Evolutionary conservation across 495 filamentous ascomycete genomes (phyloP), one percentile per base, ranked within the genome.

Genomic region (Penicillium waksmanii): DNA sequence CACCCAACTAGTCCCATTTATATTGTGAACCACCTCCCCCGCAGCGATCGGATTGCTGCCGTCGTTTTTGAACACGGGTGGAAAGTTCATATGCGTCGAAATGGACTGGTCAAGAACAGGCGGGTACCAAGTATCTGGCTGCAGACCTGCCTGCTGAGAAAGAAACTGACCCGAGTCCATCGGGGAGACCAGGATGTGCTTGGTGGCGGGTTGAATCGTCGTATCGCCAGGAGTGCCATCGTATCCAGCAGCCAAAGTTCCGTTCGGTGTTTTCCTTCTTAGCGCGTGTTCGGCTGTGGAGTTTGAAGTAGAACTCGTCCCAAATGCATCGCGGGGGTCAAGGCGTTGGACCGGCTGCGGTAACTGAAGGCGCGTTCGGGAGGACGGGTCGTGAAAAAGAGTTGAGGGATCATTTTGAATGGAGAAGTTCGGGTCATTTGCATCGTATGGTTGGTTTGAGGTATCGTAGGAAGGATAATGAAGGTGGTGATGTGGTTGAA

Each of bases 191-290:
- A 96, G 77, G 69, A 98, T 90, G 69, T 98, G 93, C 73, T 98
- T 98, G 31, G 84, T 76, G 3, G 90, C 85, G 36, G 91, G 91
- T 47, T 90, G 89, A 18, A 86, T 84, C 4, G 83, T 84, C 68
- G 88, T 86, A 69, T 95, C 91, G 27, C 86, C 80, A 2, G 87
- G 84, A 7, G 89, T 91, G 11, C 91, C 94, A 82, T 98, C 94
- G 68, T 98, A 98, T 13, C 92, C 94, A 56, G 91, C 93, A 53
- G 92, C 90, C 55, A 98, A 82, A 18, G 93, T 97, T 21, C 95
- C 95, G 64, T 88, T 96, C 10, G 95, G 95, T 9, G 95, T 98
- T 70, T 98, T 98, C 49, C 95, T 85, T 60, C 95, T 84, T 42
- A 98, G 80, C 54, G 92, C 88, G 73, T 98, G 87, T 73, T 97